Evolutionary conservation across 345 rosid species (phyloP).

Genomic region (Linum lewisii): DNA sequence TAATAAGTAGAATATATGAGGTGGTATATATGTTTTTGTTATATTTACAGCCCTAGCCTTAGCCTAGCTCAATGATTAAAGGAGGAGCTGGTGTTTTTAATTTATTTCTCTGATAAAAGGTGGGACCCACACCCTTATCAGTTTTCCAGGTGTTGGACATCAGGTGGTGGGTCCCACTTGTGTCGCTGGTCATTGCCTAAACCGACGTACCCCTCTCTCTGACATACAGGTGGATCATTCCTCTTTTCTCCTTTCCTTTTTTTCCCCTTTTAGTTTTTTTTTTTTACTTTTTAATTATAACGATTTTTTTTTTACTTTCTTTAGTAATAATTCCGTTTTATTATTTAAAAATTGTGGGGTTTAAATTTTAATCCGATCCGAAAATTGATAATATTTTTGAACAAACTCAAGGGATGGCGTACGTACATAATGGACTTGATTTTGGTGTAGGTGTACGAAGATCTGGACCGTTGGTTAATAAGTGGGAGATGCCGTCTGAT

Average conservation of each 20-base stretch:
- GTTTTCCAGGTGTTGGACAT: slow-evolving; percentile 58
- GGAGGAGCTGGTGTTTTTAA: background rate
- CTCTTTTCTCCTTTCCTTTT: slow-evolving; percentile 10
- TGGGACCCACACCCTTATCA: slow-evolving; percentile 37
- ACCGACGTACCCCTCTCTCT: slow-evolving; percentile 60
- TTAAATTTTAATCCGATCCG: no score
- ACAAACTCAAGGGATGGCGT: no score
- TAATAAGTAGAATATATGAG: slow-evolving; percentile 12
- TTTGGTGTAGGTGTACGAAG: no score
- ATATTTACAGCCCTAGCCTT: no score
- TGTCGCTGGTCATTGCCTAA: slow-evolving; percentile 46
- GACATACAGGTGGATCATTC: slow-evolving; percentile 77
- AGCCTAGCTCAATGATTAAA: slow-evolving; percentile 33
- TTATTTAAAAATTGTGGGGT: no score
- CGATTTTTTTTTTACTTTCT: no score
- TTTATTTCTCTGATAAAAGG: slow-evolving; percentile 12
- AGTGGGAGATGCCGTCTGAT: no score
- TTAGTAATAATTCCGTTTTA: no score
- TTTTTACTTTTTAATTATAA: no score
- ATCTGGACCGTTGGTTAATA: no score
- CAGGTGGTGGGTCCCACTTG: slow-evolving; percentile 52
- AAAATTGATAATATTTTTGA: no score
- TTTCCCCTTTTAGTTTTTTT: background rate
- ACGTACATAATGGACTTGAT: no score
- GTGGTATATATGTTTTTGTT: background rate